phyloP scores from a whole-genome alignment of 495 filamentous ascomycete species.

The Daldinia vernicosa region DNA sequence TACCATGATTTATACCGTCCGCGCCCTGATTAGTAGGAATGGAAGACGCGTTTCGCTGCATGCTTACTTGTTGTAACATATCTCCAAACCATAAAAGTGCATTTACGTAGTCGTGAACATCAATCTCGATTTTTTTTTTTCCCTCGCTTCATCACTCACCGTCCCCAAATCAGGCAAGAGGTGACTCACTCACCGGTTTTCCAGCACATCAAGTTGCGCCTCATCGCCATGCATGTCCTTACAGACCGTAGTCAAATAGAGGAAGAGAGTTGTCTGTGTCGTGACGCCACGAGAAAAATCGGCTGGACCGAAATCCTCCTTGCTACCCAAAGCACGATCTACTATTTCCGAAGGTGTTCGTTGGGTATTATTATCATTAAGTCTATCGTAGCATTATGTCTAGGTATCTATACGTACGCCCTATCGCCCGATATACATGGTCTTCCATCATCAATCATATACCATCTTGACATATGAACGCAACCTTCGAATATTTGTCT shows the following conservation, averaged over 20 bases:
- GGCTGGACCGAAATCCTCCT: neutral
- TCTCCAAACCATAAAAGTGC: too few relatives aligned
- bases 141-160: neutral
- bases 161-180: neutral
- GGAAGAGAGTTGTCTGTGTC: neutral
- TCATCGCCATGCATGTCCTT: neutral
- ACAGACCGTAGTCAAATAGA: neutral
- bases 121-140: neutral
- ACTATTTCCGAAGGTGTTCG: neutral
- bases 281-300: neutral
- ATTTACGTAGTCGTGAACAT: too few relatives aligned
- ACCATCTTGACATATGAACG: neutral
- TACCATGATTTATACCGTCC: too few relatives aligned
- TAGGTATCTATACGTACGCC: constrained; percentile 9
- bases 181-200: neutral
- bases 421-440: constrained; percentile 6
- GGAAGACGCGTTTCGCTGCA: too few relatives aligned
- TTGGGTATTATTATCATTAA: constrained; percentile 35
- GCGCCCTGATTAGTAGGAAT: too few relatives aligned
- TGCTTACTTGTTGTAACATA: too few relatives aligned
- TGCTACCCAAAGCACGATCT: neutral
- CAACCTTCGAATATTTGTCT: neutral
- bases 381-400: constrained; percentile 30
- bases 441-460: neutral
- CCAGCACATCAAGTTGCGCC: neutral